Percentiles rank a stretch among this genome's conserved stretches.
phyloP scores from a whole-genome alignment of 1,139 yeast species.

The Kazachstania sp. region DNA sequence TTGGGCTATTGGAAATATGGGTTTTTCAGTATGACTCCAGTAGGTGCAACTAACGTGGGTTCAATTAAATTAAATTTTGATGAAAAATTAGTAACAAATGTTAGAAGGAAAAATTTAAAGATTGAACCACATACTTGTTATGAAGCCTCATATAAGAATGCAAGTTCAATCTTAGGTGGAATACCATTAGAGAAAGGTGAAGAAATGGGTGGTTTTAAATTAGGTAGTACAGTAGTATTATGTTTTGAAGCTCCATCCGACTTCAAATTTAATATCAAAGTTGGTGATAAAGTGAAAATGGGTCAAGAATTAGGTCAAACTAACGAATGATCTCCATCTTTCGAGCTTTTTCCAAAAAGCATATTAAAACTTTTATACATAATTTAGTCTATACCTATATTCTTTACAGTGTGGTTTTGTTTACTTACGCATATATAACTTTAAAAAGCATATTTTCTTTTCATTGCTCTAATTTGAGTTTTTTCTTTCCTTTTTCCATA shows the following conservation, averaged over 20 bases:
- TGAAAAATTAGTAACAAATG: conserved; percentile 76
- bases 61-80: conserved; percentile 89
- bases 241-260: conserved; percentile 90
- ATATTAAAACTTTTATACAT: too few relatives aligned
- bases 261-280: conserved; percentile 60
- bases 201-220: conserved; percentile 94
- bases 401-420: too few relatives aligned
- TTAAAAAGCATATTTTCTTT: neutral
- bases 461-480: conserved; percentile 6
- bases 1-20: conserved; percentile 97
- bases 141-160: conserved; percentile 85
- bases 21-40: conserved; percentile 97
- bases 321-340: neutral
- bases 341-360: too few relatives aligned
- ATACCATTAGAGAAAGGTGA: conserved; percentile 84
- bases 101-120: conserved; percentile 27
- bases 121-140: conserved; percentile 67
- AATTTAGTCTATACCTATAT: too few relatives aligned
- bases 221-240: conserved; percentile 91
- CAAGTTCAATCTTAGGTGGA: conserved; percentile 75
- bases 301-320: conserved; percentile 73
- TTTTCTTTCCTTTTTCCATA: conserved; percentile 16
- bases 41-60: conserved; percentile 98
- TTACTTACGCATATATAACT: neutral
- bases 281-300: conserved; percentile 73